phyloP scores from a whole-genome alignment of 2,329 filamentous ascomycete species.

The Talaromyces sp. region DNA sequence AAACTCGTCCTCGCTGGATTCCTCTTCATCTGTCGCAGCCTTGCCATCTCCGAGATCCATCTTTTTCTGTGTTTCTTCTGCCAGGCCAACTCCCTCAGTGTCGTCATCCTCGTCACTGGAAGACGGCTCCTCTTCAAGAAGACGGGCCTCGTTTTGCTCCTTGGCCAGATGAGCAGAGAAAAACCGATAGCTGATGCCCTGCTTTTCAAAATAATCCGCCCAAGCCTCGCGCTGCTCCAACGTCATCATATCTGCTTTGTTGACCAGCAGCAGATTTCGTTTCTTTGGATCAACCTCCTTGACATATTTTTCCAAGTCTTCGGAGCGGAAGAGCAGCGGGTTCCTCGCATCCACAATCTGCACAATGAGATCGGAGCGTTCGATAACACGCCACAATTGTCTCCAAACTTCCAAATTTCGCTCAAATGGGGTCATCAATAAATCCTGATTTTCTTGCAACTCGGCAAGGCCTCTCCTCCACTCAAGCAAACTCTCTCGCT shows the following conservation, averaged over 20 bases:
- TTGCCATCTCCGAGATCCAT: constrained; percentile 39
- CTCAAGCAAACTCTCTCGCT: constrained; percentile 73
- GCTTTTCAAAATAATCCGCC: constrained; percentile 77
- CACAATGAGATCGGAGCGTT: constrained; percentile 89
- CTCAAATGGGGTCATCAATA: constrained; percentile 97
- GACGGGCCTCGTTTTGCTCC: constrained; percentile 71
- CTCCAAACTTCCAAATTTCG: constrained; percentile 96
- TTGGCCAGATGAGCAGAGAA: constrained; percentile 93
- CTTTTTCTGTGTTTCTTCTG: constrained; percentile 39
- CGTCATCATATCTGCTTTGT: constrained; percentile 99
- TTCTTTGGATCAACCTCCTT: constrained; percentile 86
- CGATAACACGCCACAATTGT: constrained; percentile 96
- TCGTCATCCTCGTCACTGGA: constrained; percentile 22
- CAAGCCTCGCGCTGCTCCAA: constrained; percentile 71
- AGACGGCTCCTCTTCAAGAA: constrained; percentile 41
- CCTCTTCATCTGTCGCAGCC: constrained; percentile 28
- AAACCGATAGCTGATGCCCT: constrained; percentile 85
- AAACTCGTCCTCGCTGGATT: constrained; percentile 23
- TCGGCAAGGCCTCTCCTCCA: constrained; percentile 91
- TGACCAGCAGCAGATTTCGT: constrained; percentile 86
- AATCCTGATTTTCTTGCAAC: constrained; percentile 85
- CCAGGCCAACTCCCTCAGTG: constrained; percentile 42
- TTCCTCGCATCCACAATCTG: constrained; percentile 98
- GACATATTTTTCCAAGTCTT: constrained; percentile 89
- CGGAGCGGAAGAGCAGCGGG: constrained; percentile 86